Conservation (phyloP, 73 alveolate species). For the Paramecium sexaurelia region DNA sequence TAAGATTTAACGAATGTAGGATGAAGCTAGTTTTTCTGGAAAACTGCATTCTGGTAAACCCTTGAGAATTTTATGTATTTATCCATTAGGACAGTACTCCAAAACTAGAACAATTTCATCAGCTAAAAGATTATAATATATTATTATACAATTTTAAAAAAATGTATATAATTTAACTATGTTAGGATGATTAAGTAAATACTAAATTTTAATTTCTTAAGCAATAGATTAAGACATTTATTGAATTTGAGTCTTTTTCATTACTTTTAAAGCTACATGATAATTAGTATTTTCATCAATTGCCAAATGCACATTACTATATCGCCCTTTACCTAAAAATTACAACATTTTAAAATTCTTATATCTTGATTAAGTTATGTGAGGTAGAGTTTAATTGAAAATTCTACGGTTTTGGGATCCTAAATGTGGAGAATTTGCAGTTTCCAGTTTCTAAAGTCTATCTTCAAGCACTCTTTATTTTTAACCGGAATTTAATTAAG, state of each 20-base stretch:
- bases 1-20: background rate
- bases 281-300: background rate
- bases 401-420: background rate
- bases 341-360: background rate
- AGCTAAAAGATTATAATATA: background rate
- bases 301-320: background rate
- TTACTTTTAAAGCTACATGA: slow-evolving; percentile 22
- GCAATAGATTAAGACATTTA: background rate
- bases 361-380: background rate
- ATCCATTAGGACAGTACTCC: slow-evolving; percentile 30
- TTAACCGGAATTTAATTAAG: background rate
- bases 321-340: slow-evolving; percentile 22
- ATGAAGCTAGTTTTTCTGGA: background rate
- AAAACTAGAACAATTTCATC: slow-evolving; percentile 6
- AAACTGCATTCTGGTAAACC: background rate
- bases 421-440: background rate
- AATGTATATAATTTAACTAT: slow-evolving; percentile 42
- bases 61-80: background rate
- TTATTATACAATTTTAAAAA: background rate
- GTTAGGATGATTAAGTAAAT: slow-evolving; percentile 1
- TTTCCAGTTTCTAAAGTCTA: background rate
- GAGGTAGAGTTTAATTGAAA: background rate
- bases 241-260: background rate
- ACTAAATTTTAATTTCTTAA: slow-evolving; percentile 11
- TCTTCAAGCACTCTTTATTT: background rate